Percentiles rank a stretch among this genome's conserved stretches.
These are phyloP conservation scores for Colletotrichum sp. DNA, from an alignment of 2,329 filamentous ascomycete species.

Conservation along the genomic window DNA sequence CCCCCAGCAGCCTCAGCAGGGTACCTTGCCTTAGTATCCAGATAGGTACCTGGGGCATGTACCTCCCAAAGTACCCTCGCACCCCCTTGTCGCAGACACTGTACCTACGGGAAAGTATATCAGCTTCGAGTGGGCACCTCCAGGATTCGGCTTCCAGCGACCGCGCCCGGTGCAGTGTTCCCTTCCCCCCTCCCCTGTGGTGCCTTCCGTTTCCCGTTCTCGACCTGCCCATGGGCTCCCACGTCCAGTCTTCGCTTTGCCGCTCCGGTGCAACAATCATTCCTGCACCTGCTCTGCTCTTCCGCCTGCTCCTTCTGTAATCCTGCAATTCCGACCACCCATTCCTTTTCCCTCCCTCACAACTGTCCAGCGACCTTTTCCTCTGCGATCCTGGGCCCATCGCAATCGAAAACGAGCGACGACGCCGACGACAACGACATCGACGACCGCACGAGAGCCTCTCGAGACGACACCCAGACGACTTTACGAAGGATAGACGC, in stretches of 20 bases:
- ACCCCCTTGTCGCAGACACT: background rate
- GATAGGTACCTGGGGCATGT: background rate
- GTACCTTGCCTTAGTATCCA: background rate
- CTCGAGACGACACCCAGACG: background rate
- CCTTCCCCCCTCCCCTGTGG: background rate
- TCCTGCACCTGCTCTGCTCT: background rate
- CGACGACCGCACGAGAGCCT: background rate
- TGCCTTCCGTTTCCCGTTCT: background rate
- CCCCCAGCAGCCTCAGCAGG: background rate
- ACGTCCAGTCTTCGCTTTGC: background rate
- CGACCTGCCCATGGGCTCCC: background rate
- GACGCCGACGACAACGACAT: background rate
- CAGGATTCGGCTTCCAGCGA: background rate
- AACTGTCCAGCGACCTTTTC: background rate
- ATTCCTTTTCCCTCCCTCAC: background rate
- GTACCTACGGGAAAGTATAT: conserved; percentile 11
- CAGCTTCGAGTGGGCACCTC: background rate
- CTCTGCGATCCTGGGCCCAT: background rate
- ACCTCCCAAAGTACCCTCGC: background rate
- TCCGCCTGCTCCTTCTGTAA: background rate
- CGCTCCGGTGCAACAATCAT: background rate
- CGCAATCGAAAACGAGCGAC: background rate
- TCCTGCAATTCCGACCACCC: background rate
- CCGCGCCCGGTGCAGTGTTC: background rate
- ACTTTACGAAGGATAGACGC: background rate